Conservation (phyloP, 179 eudicot genomes). For the Beta corolliflora region DNA sequence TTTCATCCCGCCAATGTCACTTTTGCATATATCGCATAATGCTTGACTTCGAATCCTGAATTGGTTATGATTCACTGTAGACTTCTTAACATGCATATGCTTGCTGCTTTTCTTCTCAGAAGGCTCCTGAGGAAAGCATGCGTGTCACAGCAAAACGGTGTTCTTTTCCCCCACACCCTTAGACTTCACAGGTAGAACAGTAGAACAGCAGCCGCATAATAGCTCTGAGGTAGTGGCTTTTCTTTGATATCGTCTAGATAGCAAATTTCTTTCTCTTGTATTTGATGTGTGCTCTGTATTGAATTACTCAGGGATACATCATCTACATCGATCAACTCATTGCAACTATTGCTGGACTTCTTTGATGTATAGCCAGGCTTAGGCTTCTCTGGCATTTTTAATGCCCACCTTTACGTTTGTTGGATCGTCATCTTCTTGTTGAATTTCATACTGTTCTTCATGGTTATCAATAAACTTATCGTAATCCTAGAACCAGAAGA, state of each 20-base stretch:
- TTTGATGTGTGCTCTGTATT: conserved; percentile 14
- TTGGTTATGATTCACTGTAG: neutral
- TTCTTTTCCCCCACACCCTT: neutral
- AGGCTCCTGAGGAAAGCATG: conserved; percentile 16
- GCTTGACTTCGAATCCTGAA: neutral
- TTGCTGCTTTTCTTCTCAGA: neutral
- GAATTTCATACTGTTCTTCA: neutral
- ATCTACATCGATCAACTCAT: neutral
- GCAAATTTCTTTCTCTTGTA: conserved; percentile 19
- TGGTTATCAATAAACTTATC: neutral
- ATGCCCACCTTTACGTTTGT: neutral
- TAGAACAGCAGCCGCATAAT: neutral
- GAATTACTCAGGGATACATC: neutral
- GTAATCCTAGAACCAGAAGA: neutral
- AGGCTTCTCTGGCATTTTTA: neutral
- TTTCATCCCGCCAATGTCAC: neutral
- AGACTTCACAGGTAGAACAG: neutral
- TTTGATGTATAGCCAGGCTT: neutral
- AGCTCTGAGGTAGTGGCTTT: neutral
- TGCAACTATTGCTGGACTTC: neutral
- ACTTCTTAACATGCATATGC: neutral
- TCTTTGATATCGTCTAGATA: conserved; percentile 15
- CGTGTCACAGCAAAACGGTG: neutral
- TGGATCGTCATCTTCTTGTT: neutral
- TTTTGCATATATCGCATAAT: neutral